Percentiles rank a stretch among this genome's conserved stretches.
Conservation (phyloP, 1,139 yeast species). For the Hansenula anomala region DNA sequence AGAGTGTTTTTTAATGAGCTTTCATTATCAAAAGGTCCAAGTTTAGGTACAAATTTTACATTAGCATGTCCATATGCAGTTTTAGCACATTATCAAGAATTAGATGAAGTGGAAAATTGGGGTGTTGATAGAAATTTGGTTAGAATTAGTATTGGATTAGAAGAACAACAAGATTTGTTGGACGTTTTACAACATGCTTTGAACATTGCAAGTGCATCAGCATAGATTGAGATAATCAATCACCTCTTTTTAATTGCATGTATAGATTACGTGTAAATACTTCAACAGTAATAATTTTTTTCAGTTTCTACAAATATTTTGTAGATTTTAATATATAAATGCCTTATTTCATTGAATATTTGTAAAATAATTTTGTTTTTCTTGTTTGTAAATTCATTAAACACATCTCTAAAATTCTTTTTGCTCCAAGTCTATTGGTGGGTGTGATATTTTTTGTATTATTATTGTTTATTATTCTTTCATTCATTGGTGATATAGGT, state of each 20-base stretch:
- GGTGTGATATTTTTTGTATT: too few relatives aligned
- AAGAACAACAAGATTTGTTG: constrained; percentile 49
- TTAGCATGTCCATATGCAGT: constrained; percentile 89
- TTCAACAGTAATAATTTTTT: constrained; percentile 1
- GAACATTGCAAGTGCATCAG: constrained; percentile 32
- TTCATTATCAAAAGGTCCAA: constrained; percentile 84
- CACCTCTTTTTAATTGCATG: too few relatives aligned
- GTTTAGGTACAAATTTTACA: constrained; percentile 91
- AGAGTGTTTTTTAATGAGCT: constrained; percentile 70
- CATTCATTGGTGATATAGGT: too few relatives aligned
- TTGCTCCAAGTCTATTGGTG: constrained; percentile 1
- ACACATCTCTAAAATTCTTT: background rate
- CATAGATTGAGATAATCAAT: too few relatives aligned
- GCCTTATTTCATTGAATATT: constrained; percentile 1
- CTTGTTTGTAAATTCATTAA: background rate
- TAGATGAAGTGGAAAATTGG: constrained; percentile 77
- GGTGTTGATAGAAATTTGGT: constrained; percentile 81
- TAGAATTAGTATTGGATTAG: constrained; percentile 82
- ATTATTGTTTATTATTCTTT: too few relatives aligned
- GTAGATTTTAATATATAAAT: too few relatives aligned
- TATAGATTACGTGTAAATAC: background rate
- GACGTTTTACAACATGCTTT: constrained; percentile 46
- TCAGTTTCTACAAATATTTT: too few relatives aligned
- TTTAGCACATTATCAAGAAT: constrained; percentile 80
- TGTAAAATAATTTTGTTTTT: background rate